Evolutionary conservation across 2,329 filamentous ascomycete species (phyloP), one percentile per base, ranked within the genome.

Genomic region (Colletotrichum tanaceti): DNA sequence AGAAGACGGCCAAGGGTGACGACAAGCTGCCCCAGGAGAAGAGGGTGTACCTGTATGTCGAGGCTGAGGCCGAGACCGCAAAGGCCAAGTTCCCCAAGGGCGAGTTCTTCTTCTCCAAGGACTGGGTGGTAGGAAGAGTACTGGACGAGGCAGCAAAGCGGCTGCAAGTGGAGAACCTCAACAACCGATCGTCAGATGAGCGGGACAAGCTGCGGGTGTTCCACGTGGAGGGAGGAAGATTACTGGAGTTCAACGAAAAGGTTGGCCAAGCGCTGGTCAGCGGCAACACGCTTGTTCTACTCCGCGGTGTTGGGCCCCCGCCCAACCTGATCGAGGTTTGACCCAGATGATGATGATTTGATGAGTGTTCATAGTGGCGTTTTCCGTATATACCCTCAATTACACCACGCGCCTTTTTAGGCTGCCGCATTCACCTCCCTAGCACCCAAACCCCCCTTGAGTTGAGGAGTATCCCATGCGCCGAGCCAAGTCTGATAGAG

Each of bases 1-100:
- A 97, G 82, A 91, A 91, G 77, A 89, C 87, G 0, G 95, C 96
- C 2, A 98, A 97, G 81, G 97, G 97, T 1, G 95, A 98, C 72
- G 89, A 89, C 11, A 95, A 93, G 74, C 80, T 98, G 0, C 85
- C 93, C 0, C 79, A 84, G 0, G 93, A 97, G 72, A 97, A 97
- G 82, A 84, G 96, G n/a, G 81, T 99, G 1, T 98, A 98, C 76
- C 76, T 99, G 0, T 90, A 92, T 76, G 93, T 98, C 20, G 95
- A 98, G 77, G 96, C 95, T 0, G 93, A 94, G 75, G 92, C 93
- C 11, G 92, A 93, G 74, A 97, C 93, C 0, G 91, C 94, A 1
- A 92, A 89, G 60, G 89, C 92, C 7, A 97, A 97, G 78, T 89
- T 92, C 50, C 94, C 94, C 4, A 91, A 89, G 75, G 92, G 92